Conservation (phyloP, 1,139 yeast species). For the Yamadazyma triangularis region DNA sequence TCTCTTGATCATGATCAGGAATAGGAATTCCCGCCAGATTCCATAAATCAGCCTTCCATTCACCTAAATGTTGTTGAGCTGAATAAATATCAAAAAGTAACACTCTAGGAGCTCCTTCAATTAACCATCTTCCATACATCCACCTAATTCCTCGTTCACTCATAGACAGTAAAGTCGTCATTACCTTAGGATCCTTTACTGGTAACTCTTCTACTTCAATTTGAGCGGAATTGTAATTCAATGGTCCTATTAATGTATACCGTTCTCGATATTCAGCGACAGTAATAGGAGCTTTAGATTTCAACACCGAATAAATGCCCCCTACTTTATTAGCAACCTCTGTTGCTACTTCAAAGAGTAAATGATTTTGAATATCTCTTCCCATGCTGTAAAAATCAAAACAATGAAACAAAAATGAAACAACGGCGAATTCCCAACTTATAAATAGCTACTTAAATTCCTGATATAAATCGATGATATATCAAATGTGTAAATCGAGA, state of each 20-base stretch:
- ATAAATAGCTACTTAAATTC: too few species aligned
- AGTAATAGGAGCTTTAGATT: conserved; percentile 95
- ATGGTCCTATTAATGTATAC: conserved; percentile 84
- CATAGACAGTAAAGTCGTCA: conserved; percentile 68
- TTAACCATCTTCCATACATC: conserved; percentile 93
- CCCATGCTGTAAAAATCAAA: conserved; percentile 37
- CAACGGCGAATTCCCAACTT: neutral
- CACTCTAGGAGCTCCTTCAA: conserved; percentile 96
- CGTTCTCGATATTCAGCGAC: conserved; percentile 89
- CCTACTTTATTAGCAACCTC: conserved; percentile 98
- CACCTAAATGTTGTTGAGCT: conserved; percentile 66
- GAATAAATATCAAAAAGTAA: conserved; percentile 81
- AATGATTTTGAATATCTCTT: conserved; percentile 75
- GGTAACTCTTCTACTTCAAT: conserved; percentile 91
- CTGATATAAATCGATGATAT: too few species aligned
- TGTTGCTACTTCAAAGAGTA: conserved; percentile 91
- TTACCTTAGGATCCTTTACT: conserved; percentile 57
- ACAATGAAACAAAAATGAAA: neutral
- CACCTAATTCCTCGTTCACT: conserved; percentile 73
- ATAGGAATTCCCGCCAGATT: conserved; percentile 86
- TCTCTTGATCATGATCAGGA: conserved; percentile 82
- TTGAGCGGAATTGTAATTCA: conserved; percentile 75
- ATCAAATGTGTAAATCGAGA: too few species aligned
- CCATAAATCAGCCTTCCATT: conserved; percentile 97
- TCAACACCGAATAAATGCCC: conserved; percentile 93